A percentile compares a stretch with the other conserved stretches of the same genome.
Conservation (phyloP, 2,329 filamentous ascomycete genomes). For the Penicillium sp. region DNA sequence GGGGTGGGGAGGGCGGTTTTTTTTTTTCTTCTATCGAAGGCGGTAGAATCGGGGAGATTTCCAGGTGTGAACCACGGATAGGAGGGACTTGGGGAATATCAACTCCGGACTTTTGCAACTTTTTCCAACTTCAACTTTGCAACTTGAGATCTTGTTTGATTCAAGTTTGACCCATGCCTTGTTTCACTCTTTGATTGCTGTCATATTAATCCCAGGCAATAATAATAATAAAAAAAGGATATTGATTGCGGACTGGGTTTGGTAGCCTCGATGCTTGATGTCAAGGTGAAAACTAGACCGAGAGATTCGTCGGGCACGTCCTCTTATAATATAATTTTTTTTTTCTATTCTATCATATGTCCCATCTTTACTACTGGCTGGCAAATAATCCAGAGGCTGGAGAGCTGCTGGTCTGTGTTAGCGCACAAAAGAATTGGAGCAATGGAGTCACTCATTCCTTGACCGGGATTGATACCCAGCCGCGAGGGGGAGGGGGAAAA, state of each 20-base stretch:
- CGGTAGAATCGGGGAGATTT: conserved; percentile 36
- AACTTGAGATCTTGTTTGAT: not conserved
- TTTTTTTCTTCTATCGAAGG: conserved; percentile 36
- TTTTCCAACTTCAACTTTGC: not conserved
- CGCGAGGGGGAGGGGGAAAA: conserved; percentile 3
- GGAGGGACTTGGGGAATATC: not conserved
- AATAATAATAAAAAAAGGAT: not conserved
- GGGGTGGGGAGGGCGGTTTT: conserved; percentile 18
- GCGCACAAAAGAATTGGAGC: conserved; percentile 30
- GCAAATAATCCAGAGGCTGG: conserved; percentile 35
- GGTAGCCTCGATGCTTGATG: not conserved
- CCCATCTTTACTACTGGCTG: conserved; percentile 20
- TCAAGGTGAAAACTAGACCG: conserved; percentile 7
- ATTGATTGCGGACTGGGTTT: not conserved
- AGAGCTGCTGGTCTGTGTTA: conserved; percentile 33
- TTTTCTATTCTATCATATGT: conserved; percentile 6
- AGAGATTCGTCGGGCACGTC: conserved; percentile 9
- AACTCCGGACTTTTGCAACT: not conserved
- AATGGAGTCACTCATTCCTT: conserved; percentile 30
- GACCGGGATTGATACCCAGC: conserved; percentile 11
- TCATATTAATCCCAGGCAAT: not conserved
- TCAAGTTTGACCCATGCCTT: not conserved
- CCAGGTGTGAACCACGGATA: conserved; percentile 19
- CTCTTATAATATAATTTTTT: conserved; percentile 17
- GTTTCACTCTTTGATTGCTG: not conserved